Evolutionary conservation across 2,329 filamentous ascomycete species (phyloP).

Genomic region (Lasiodiplodia hormozganensis): DNA sequence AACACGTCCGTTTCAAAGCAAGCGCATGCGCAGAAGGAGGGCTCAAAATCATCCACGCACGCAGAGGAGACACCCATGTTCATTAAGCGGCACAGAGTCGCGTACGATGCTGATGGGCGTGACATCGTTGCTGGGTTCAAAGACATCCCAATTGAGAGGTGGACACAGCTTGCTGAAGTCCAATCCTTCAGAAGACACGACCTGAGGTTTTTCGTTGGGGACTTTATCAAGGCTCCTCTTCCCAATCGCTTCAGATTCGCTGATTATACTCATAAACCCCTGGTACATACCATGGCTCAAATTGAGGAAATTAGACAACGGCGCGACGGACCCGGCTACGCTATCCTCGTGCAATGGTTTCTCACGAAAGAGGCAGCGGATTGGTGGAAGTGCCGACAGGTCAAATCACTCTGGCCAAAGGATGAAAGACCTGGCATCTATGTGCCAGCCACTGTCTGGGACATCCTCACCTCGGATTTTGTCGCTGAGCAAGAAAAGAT

Average conservation of each 20-base stretch:
- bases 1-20: not conserved
- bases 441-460: conserved; percentile 10
- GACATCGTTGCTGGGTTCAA: conserved; percentile 23
- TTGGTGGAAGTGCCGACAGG: conserved; percentile 12
- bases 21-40: not conserved
- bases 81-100: conserved; percentile 16
- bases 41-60: not conserved
- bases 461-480: conserved; percentile 13
- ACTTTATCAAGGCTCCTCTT: conserved; percentile 19
- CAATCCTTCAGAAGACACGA: not conserved
- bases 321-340: conserved; percentile 1
- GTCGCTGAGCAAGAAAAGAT: not conserved
- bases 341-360: conserved; percentile 24
- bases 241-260: conserved; percentile 24
- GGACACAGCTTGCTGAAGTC: conserved; percentile 4
- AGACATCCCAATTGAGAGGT: conserved; percentile 4
- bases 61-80: conserved; percentile 16
- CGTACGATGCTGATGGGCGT: conserved; percentile 14
- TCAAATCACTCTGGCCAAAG: conserved; percentile 16
- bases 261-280: conserved; percentile 15
- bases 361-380: conserved; percentile 20
- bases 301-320: conserved; percentile 14
- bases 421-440: not conserved
- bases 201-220: not conserved
- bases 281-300: conserved; percentile 18